Percentiles rank a stretch among this genome's conserved stretches.
These are phyloP conservation scores for Cyclotella choctawhatcheeana DNA, from an alignment of 108 stramenopile genomes.

Conservation along the genomic window DNA sequence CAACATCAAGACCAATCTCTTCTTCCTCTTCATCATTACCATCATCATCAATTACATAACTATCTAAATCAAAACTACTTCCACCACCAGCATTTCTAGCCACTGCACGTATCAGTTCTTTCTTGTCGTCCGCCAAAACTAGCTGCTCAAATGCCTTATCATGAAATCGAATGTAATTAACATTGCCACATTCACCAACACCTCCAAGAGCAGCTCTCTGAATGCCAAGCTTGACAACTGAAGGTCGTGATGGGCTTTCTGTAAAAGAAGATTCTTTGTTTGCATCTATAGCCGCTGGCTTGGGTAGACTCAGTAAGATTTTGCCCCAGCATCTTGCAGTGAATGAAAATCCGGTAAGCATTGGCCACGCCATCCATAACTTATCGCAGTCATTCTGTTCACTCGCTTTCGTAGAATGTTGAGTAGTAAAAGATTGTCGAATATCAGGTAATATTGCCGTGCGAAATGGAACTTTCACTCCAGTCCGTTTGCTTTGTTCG, in stretches of 20 bases:
- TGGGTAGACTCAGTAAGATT: slow-evolving; percentile 65
- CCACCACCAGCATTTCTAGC: slow-evolving; percentile 60
- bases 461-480: slow-evolving; percentile 70
- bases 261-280: neutral
- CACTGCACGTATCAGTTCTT: slow-evolving; percentile 50
- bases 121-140: slow-evolving; percentile 44
- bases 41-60: no score
- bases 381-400: slow-evolving; percentile 55
- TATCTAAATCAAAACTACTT: slow-evolving; percentile 29
- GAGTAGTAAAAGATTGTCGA: slow-evolving; percentile 20
- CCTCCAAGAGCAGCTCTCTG: slow-evolving; percentile 61
- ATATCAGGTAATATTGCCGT: slow-evolving; percentile 64
- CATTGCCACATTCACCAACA: slow-evolving; percentile 62
- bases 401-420: slow-evolving; percentile 1
- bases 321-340: slow-evolving; percentile 49
- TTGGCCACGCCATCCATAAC: slow-evolving; percentile 59
- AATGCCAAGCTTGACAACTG: slow-evolving; percentile 52
- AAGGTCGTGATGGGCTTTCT: slow-evolving; percentile 46
- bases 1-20: slow-evolving; percentile 46
- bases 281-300: slow-evolving; percentile 14
- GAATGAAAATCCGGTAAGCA: slow-evolving; percentile 44
- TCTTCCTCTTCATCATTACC: slow-evolving; percentile 38
- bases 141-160: slow-evolving; percentile 40
- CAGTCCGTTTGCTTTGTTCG: slow-evolving; percentile 70
- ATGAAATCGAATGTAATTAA: slow-evolving; percentile 58